These are phyloP conservation scores for Neohortaea acidophila DNA, from an alignment of 495 filamentous ascomycete species.

Conservation along the genomic window DNA sequence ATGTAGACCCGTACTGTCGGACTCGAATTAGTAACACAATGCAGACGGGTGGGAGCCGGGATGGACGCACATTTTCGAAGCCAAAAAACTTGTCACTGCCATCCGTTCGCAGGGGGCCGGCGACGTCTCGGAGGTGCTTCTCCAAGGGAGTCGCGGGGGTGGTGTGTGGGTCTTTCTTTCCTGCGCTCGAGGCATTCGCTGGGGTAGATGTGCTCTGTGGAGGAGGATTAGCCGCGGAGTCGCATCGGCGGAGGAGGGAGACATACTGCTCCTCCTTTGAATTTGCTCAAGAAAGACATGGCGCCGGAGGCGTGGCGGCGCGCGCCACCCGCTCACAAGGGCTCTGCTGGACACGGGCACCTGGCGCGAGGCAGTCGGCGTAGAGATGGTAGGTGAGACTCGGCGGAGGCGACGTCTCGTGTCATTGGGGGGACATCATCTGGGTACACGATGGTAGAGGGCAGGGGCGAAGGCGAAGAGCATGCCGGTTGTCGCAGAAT, in stretches of 20 bases:
- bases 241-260: no score
- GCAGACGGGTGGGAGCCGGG: conserved; percentile 1
- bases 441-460: no score
- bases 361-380: no score
- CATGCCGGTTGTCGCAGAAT: no score
- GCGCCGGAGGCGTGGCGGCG: neutral
- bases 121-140: conserved; percentile 57
- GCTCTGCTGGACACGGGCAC: no score
- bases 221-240: neutral
- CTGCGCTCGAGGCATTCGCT: neutral
- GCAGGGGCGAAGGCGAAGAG: no score
- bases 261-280: conserved; percentile 13
- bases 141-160: conserved; percentile 63
- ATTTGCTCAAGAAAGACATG: conserved; percentile 20
- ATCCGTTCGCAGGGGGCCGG: conserved; percentile 63
- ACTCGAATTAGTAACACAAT: neutral
- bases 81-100: conserved; percentile 98
- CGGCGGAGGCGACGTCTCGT: no score
- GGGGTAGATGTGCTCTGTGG: conserved; percentile 2
- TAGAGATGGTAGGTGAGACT: no score
- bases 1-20: conserved; percentile 84
- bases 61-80: conserved; percentile 74
- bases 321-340: no score
- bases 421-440: no score
- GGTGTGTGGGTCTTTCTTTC: conserved; percentile 58